Evolutionary conservation across 148 eudicot genomes (phyloP), one percentile per base, ranked within the genome.

Genomic region (Tetragonia tetragonoides): DNA sequence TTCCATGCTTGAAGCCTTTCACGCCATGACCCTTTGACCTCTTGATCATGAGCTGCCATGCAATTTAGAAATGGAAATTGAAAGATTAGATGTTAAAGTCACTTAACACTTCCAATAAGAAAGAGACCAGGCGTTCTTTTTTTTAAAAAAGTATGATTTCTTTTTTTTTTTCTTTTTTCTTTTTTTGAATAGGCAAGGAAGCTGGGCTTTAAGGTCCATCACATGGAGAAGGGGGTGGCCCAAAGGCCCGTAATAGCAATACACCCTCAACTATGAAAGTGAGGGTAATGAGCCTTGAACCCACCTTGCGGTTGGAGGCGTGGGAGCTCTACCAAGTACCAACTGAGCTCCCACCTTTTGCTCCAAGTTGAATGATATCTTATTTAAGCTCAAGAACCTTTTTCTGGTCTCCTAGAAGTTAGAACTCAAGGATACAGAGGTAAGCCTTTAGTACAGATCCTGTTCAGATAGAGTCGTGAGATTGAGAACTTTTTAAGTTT

Each of bases 1-100:
- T 87, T 85, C 98, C 97, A 94, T 66, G 84, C 81, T 62, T 83
- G 84, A 79, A 94, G 92, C 86, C 98, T 90, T 79, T 89, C 97
- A 67, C 92, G 98, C 98, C 98, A 94, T 70, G 95, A 85, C 79
- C 89, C 87, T 74, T 74, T 79, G 59, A 57, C 73, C 70, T 82
- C 86, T 83, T 74, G 87, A 79, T 79, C 86, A 63, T 78, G 75
- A 83, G 76, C 89, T 88, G 88, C 85, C 77, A 83, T 51, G 64
- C 66, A 82, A 81, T 71, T 9, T 72, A 73, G 63, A 66, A 41
- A 60, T 68, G 44, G 46, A 65, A 53, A 14, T 65, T 15, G 34
- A 20, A 72, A 6, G 49, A 59, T 59, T 56, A 77, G 70, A 47
- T 17, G 3, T n/a, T 60, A 5, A 67, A 38, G 14, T 34, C 44